phyloP scores from a whole-genome alignment of 2,329 filamentous ascomycete genomes.

The Akanthomyces muscarius region DNA sequence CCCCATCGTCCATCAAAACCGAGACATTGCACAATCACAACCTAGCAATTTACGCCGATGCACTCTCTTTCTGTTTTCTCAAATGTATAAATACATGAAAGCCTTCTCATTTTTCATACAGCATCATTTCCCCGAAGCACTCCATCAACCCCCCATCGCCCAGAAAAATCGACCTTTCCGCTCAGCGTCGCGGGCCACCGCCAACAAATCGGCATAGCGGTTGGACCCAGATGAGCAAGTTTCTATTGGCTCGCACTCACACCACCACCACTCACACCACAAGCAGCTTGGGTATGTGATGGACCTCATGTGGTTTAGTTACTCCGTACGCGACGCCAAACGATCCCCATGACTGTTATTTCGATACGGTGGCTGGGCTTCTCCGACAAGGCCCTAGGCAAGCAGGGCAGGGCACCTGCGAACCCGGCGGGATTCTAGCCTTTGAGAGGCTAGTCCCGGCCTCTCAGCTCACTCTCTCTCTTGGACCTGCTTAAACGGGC shows the following conservation, averaged over 20 bases:
- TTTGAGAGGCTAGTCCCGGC: not conserved
- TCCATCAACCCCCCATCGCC: not conserved
- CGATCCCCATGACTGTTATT: not conserved
- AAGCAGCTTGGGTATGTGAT: not conserved
- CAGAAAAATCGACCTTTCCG: not conserved
- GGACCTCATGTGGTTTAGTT: too few species aligned
- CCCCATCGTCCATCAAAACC: not conserved
- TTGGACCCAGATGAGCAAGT: conserved; percentile 35
- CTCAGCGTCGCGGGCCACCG: not conserved
- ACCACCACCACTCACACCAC: not conserved
- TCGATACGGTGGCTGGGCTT: not conserved
- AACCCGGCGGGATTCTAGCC: not conserved
- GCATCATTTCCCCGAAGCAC: not conserved
- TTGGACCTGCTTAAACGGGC: conserved; percentile 4
- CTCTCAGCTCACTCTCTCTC: not conserved
- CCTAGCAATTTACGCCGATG: not conserved
- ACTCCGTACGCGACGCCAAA: not conserved
- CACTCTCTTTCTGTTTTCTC: not conserved
- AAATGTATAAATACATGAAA: not conserved
- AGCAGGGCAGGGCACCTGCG: too few species aligned
- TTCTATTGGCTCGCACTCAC: conserved; percentile 33
- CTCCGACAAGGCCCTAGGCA: too few species aligned
- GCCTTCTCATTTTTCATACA: not conserved
- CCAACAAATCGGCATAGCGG: conserved; percentile 6
- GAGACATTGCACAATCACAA: not conserved